A percentile compares a stretch with the other conserved stretches of the same genome.
Evolutionary conservation across 371 early-diverging fungal species (phyloP).

Genomic region (Apophysomyces variabilis): DNA sequence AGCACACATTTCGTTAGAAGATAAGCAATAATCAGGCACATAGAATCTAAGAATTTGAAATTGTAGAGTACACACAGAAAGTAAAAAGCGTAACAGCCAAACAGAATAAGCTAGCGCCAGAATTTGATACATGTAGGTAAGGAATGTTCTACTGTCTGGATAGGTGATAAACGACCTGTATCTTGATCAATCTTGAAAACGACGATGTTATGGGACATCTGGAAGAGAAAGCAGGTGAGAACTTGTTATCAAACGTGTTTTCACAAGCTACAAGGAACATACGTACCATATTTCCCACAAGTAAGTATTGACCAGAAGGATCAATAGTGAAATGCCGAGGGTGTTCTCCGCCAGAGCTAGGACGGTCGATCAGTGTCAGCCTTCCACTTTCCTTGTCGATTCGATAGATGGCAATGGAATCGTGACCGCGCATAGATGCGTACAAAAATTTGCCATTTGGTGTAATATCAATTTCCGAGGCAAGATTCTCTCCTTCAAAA

Average conservation of each 20-base stretch:
- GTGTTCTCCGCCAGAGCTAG: conserved; percentile 38
- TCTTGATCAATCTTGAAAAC: conserved; percentile 39
- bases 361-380: conserved; percentile 32
- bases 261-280: background rate
- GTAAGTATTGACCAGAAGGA: conserved; percentile 42
- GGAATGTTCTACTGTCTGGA: conserved; percentile 32
- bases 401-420: conserved; percentile 37
- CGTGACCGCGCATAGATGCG: conserved; percentile 46
- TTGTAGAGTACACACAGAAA: no score
- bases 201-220: conserved; percentile 44
- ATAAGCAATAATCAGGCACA: no score
- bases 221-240: conserved; percentile 7
- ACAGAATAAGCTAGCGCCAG: conserved; percentile 5
- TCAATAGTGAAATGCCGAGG: conserved; percentile 51
- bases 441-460: conserved; percentile 45
- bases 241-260: background rate
- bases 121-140: conserved; percentile 50
- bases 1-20: no score
- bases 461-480: conserved; percentile 46
- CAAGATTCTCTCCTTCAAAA: conserved; percentile 29
- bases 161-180: conserved; percentile 33
- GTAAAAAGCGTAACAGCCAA: no score
- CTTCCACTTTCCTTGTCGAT: conserved; percentile 43
- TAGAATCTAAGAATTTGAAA: no score
- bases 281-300: conserved; percentile 47